Evolutionary conservation across 1,284 basidiomycete genomes (phyloP), one percentile per base, ranked within the genome.

Genomic region (Ustilago cynodontis): DNA sequence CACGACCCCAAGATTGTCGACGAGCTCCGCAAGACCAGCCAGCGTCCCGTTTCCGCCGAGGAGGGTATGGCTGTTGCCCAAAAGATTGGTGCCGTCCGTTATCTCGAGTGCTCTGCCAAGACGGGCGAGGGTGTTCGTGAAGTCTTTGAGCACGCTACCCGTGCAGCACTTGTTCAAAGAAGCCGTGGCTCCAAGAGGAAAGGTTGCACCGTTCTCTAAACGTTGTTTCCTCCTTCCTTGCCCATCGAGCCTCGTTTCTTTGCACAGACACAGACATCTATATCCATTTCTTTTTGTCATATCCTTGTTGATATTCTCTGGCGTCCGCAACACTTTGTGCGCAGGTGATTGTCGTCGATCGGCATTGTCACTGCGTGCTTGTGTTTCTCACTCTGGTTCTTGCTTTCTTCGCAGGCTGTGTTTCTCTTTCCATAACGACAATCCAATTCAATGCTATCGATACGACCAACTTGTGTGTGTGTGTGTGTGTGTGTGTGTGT

Each of bases 41-140:
- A 85, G 68, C 75, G 84, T 47, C 84, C 84, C 41, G 84, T 85
- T 22, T 83, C 78, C 11, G 82, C 83, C 20, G 84, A 85, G 59
- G 84, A 85, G 69, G 94, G 94, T 75, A 90, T 92, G 89, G 92
- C 93, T 4, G 92, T 94, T 54, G 92, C 93, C 8, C 91, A 92
- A 88, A 93, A 94, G 90, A 95, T 96, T 82, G 91, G 91, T 33
- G 94, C 94, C 9, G 92, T 91, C 86, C 90, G 92, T 83, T 96
- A 95, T 87, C 90, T 94, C 65, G 94, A 96, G 87, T 95, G 94
- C 87, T 93, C 92, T 65, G 93, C 94, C 86, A 93, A 93, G 89
- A 91, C 91, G 16, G 93, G 94, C 68, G 91, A 93, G 86, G 94
- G 94, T 77, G 94, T 96, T 57, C 90, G 93, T 78, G 94, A 95